These are phyloP conservation scores for Sarcodon aspratus DNA, from an alignment of 768 basidiomycete species.

Conservation along the genomic window DNA sequence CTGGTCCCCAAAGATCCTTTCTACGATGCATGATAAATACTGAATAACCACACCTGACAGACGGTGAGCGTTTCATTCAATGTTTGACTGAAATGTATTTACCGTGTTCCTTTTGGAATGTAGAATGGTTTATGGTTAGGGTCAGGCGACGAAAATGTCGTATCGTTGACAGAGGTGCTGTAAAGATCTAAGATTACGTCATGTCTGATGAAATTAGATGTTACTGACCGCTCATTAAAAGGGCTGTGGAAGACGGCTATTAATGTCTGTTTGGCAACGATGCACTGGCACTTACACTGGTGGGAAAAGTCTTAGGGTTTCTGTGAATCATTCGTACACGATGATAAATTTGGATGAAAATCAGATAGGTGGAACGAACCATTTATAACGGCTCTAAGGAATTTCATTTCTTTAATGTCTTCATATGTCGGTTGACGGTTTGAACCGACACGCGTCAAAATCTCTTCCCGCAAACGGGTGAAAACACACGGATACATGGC, in stretches of 20 bases:
- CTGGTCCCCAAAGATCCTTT: conserved; percentile 56
- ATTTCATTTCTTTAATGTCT: conserved; percentile 47
- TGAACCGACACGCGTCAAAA: conserved; percentile 32
- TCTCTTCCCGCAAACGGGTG: conserved; percentile 35
- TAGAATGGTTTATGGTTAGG: conserved; percentile 25
- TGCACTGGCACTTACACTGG: conserved; percentile 18
- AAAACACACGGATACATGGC: conserved; percentile 39
- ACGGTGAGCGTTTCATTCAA: too few species aligned
- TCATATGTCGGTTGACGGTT: conserved; percentile 37
- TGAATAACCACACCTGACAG: conserved; percentile 25
- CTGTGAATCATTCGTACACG: conserved; percentile 7
- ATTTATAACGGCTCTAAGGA: conserved; percentile 45
- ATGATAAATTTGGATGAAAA: neutral
- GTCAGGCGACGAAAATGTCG: conserved; percentile 13
- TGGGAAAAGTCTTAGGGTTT: conserved; percentile 13
- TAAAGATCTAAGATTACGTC: too few species aligned
- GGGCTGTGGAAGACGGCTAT: conserved; percentile 10
- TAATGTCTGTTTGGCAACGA: neutral
- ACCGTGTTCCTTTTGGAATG: conserved; percentile 23
- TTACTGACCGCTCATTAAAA: conserved; percentile 23
- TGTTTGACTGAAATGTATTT: too few species aligned
- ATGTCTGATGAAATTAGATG: neutral
- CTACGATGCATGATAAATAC: conserved; percentile 49
- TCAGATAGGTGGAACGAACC: conserved; percentile 15
- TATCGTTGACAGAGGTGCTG: conserved; percentile 14